Conservation (phyloP, 2,329 filamentous ascomycete species). For the Fusarium succisae region DNA sequence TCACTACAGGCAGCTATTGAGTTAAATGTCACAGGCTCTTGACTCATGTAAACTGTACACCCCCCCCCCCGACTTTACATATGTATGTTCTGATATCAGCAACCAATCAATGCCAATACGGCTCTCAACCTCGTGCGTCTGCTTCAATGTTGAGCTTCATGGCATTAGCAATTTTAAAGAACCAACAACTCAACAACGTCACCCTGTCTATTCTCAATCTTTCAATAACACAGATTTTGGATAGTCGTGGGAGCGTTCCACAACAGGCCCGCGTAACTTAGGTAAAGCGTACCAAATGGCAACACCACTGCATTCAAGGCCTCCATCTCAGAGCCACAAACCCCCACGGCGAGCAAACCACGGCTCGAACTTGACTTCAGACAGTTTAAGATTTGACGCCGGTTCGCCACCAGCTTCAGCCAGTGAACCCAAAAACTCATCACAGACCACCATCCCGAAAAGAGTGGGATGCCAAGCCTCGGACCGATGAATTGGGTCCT, state of each 20-base stretch:
- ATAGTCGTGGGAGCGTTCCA: slow-evolving; percentile 12
- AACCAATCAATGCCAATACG: neutral
- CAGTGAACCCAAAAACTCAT: slow-evolving; percentile 15
- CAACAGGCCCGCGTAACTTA: slow-evolving; percentile 4
- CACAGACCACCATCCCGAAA: slow-evolving; percentile 4
- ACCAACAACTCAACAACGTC: slow-evolving; percentile 6
- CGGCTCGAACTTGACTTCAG: slow-evolving; percentile 6
- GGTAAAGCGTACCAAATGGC: slow-evolving; percentile 18
- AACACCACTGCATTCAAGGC: slow-evolving; percentile 18
- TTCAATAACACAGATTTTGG: slow-evolving; percentile 2
- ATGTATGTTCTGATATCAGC: neutral
- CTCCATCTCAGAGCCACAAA: slow-evolving; percentile 18
- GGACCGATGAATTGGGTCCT: slow-evolving; percentile 29
- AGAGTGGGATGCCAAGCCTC: slow-evolving; percentile 29
- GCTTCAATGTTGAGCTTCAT: neutral
- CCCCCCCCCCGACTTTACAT: neutral
- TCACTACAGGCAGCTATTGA: neutral
- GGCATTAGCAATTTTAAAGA: neutral
- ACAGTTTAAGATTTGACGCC: slow-evolving; percentile 38
- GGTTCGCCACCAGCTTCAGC: slow-evolving; percentile 30
- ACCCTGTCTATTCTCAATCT: slow-evolving; percentile 11
- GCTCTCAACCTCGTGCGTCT: neutral
- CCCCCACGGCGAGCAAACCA: slow-evolving; percentile 21
- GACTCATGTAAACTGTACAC: slow-evolving; percentile 21
- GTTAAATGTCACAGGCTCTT: slow-evolving; percentile 1